A percentile compares a stretch with the other conserved stretches of the same genome.
These are phyloP conservation scores for Ammopiptanthus mongolicus DNA, from an alignment of 306 rosid species.

Conservation along the genomic window DNA sequence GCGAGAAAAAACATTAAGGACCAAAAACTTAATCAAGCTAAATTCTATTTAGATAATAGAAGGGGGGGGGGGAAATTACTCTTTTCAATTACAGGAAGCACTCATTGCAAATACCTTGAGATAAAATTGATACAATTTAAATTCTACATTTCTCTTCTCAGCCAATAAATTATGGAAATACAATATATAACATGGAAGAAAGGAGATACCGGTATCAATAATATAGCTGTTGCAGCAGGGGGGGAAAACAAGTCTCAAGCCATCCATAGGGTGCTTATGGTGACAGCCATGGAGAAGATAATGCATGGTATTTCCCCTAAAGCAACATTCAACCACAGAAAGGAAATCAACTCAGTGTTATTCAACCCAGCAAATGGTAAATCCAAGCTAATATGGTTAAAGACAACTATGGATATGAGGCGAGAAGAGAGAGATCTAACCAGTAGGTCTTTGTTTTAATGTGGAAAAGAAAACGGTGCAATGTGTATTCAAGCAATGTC, in stretches of 20 bases:
- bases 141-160: not conserved
- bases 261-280: slow-evolving; percentile 98
- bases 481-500: slow-evolving; percentile 76
- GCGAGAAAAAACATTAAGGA: not conserved
- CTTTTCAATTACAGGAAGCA: not conserved
- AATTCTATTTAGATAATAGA: not conserved
- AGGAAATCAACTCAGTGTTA: not conserved
- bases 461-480: slow-evolving; percentile 95
- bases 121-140: not conserved
- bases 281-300: slow-evolving; percentile 98
- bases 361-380: not conserved
- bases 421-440: slow-evolving; percentile 38
- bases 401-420: not conserved
- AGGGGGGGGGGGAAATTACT: not conserved
- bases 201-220: slow-evolving; percentile 60
- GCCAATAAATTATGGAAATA: not conserved
- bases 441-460: slow-evolving; percentile 84
- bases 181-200: slow-evolving; percentile 3
- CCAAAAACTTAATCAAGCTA: not conserved
- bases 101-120: not conserved
- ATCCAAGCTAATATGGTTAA: not conserved
- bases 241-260: slow-evolving; percentile 94
- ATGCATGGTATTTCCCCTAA: slow-evolving; percentile 85
- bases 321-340: slow-evolving; percentile 17
- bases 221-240: slow-evolving; percentile 80